Evolutionary conservation across 176 grass and related monocot genomes (phyloP), one percentile per base, ranked within the genome.

Genomic region (Tillandsia leiboldiana): DNA sequence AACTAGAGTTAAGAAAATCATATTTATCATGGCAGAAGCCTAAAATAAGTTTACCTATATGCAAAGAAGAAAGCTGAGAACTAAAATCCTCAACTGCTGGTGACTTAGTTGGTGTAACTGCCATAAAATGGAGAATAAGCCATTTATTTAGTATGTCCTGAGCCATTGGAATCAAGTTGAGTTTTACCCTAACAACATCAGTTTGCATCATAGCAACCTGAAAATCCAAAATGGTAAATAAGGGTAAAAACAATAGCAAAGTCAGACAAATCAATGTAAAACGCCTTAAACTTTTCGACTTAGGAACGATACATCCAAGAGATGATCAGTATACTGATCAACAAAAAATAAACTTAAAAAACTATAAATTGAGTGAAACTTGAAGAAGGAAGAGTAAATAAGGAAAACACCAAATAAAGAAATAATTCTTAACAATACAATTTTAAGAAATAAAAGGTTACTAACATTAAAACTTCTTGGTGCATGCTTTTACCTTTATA

Each of bases 31-130:
- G 24, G 24, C 57, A 58, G 68, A 69, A 71, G 53, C 51, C 72
- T 59, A 8, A 42, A 47, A 22, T 72, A 53, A 63, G 54, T 76
- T 76, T 81, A 96, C 93, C 93, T 79, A 97, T 83, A 72, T 90
- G 78, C 23, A 97, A 84, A 20, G 84, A 97, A 66, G 93, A 92
- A 73, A 97, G 89, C 51, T 84, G 89, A 77, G 87, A 97, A 68
- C 88, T 92, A 64, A 92, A 97, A 79, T 97, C 89, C 24, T 92
- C 86, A 70, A 87, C 69, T 12, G 84, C 79, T 68, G 81, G 81
- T 72, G 79, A 74, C 22, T 68, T 83, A 48, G 89, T 92, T 71
- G 93, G 81, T 65, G 88, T 87, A 62, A 70, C 81, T 81, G 81
- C 84, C 79, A 85, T 59, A 83, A 92, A 97, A 82, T 87, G 88